Evolutionary conservation across 2,329 filamentous ascomycete species (phyloP).

Genomic region (Sporothrix mexicana): DNA sequence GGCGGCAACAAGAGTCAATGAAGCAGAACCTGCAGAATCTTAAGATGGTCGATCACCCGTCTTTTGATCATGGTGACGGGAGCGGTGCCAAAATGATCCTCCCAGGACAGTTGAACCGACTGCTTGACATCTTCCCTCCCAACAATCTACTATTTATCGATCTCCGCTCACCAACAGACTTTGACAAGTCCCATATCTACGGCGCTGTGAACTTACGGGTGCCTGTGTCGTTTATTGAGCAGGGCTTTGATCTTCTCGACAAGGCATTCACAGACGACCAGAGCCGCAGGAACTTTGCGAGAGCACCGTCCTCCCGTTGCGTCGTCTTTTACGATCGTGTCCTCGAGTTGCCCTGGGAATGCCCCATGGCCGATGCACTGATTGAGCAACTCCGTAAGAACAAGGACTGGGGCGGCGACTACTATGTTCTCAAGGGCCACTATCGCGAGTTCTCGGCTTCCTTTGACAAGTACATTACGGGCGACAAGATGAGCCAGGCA

Average conservation of each 20-base stretch:
- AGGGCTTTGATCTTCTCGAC: conserved; percentile 58
- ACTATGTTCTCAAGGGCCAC: conserved; percentile 62
- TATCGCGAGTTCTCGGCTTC: conserved; percentile 61
- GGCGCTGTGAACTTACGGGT: conserved; percentile 59
- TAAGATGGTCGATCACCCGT: conserved; percentile 48
- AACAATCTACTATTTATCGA: conserved; percentile 57
- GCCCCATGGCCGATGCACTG: conserved; percentile 55
- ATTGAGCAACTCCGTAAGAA: conserved; percentile 51
- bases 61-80: conserved; percentile 33
- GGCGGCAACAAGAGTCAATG: conserved; percentile 56
- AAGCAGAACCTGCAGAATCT: conserved; percentile 54
- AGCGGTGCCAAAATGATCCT: conserved; percentile 55
- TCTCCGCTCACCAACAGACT: conserved; percentile 54
- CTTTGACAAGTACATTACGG: conserved; percentile 58
- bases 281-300: conserved; percentile 53
- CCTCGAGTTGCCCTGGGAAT: conserved; percentile 58
- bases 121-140: conserved; percentile 57
- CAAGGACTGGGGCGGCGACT: conserved; percentile 57
- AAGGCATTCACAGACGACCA: conserved; percentile 56
- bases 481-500: conserved; percentile 50
- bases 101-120: conserved; percentile 56
- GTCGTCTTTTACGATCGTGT: conserved; percentile 60
- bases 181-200: conserved; percentile 58
- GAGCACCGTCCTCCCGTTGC: conserved; percentile 55
- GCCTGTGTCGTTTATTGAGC: conserved; percentile 56